Evolutionary conservation across 805 yeast species (phyloP).

Genomic region (Kodamaea neixiangensis): DNA sequence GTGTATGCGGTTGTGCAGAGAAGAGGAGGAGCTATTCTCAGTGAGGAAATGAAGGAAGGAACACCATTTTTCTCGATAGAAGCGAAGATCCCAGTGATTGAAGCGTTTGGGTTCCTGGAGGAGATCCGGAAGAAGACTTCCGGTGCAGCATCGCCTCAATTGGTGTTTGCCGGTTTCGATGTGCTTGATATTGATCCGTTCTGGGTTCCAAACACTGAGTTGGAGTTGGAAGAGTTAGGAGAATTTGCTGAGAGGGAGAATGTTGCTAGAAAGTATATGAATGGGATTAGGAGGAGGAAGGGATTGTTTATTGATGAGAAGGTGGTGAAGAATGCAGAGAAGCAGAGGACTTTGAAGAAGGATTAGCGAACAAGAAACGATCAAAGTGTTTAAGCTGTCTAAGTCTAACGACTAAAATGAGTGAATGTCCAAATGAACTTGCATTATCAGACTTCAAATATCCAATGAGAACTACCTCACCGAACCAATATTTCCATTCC

Average conservation of each 20-base stretch:
- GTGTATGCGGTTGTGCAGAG: constrained; percentile 93
- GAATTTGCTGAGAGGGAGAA: constrained; percentile 91
- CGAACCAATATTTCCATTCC: too few species aligned
- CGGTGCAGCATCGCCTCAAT: constrained; percentile 97
- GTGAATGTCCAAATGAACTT: too few species aligned
- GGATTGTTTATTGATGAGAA: constrained; percentile 90
- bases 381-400: too few species aligned
- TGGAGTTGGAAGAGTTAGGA: constrained; percentile 91
- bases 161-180: constrained; percentile 87
- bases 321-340: constrained; percentile 88
- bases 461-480: too few species aligned
- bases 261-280: constrained; percentile 85
- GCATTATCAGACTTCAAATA: too few species aligned
- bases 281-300: constrained; percentile 76
- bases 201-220: constrained; percentile 99
- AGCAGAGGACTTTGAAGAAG: constrained; percentile 84
- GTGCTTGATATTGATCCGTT: constrained; percentile 90
- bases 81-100: constrained; percentile 88
- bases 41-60: constrained; percentile 98
- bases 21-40: constrained; percentile 78
- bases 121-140: constrained; percentile 91
- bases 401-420: too few species aligned
- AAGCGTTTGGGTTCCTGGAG: constrained; percentile 95
- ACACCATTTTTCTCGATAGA: constrained; percentile 91
- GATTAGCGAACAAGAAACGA: constrained; percentile 36